Evolutionary conservation across 805 yeast species (phyloP), one percentile per base, ranked within the genome.

Genomic region (Henningerozyma blattae): DNA sequence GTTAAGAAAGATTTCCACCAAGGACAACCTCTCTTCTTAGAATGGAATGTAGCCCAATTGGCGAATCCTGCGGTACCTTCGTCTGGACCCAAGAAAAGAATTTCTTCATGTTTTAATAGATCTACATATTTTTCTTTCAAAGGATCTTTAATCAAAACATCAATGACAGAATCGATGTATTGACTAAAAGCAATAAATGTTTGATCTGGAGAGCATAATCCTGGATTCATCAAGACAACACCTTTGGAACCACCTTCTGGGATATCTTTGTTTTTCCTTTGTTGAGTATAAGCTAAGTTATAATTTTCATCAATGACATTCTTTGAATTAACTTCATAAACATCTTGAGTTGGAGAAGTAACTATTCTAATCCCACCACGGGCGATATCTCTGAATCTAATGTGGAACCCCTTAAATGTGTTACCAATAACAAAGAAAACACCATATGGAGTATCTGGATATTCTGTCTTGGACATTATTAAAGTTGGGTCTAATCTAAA

Each of bases 211-310:
- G 85, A 79, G 28, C 64, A 64, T 34, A 58, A 41, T 37, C 81
- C 82, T 28, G 81, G 77, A 50, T 80, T 87, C 45, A 89, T 68
- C 49, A 89, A 69, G 37, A 91, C 82, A 31, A 91, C 98, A 64
- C 98, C 98, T 59, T 89, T 89, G 27, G 96, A 84, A 25, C 98
- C 98, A 55, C 98, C 97, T 67, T 89, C 98, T 32, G 98, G 97
- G 39, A 89, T 91, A 65, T 89, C 98, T 66, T 89, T 89, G 65
- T 89, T 91, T 63, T 89, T 89, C 45, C 89, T 72, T 65, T 91
- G 98, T 62, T 89, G 98, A 29, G 98, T 89, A 36, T 78, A 74
- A 27, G 98, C 97, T 59, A 89, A 71, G 56, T 87, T 87, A 62
- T 91, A 89, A 63, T 91, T 89, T 61, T 89, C 98, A 58, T 91